Percentiles rank a stretch among this genome's conserved stretches.
phyloP scores from a whole-genome alignment of 2,329 filamentous ascomycete species.

The Venturia effusa region DNA sequence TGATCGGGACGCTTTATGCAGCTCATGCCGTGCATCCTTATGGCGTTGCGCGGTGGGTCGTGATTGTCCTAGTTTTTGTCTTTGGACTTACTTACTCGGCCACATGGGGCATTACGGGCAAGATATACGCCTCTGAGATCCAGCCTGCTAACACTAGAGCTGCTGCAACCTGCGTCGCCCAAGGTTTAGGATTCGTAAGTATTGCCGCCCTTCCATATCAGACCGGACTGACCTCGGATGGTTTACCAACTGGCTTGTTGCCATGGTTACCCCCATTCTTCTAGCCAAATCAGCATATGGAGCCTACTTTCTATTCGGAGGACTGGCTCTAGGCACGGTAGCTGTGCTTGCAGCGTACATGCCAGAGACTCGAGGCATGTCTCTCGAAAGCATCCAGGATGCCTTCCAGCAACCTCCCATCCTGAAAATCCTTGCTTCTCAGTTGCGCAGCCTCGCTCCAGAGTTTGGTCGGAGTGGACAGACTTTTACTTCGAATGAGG shows the following conservation, averaged over 20 bases:
- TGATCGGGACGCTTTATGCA: constrained; percentile 45
- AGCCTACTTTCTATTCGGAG: constrained; percentile 25
- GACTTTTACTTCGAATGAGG: neutral
- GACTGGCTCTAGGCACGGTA: constrained; percentile 16
- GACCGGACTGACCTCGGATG: constrained; percentile 15
- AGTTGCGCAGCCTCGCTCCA: neutral
- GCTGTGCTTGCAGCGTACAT: constrained; percentile 29
- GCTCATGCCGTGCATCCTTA: constrained; percentile 30
- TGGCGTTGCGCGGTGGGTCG: constrained; percentile 37
- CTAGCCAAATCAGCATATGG: constrained; percentile 28
- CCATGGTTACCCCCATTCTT: constrained; percentile 38
- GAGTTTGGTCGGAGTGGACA: neutral
- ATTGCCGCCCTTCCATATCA: neutral
- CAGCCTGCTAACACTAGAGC: constrained; percentile 45
- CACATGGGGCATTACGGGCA: constrained; percentile 45
- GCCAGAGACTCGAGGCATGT: constrained; percentile 39
- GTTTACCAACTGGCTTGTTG: constrained; percentile 23
- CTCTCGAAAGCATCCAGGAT: constrained; percentile 39
- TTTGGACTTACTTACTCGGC: constrained; percentile 35
- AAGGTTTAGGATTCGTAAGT: constrained; percentile 41
- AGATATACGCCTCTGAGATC: constrained; percentile 49
- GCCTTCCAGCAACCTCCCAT: constrained; percentile 27
- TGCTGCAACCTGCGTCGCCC: constrained; percentile 41
- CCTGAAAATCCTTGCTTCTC: neutral
- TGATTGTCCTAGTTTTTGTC: constrained; percentile 39